phyloP scores from a whole-genome alignment of 2,329 filamentous ascomycete genomes.

The Colletotrichum lentis region DNA sequence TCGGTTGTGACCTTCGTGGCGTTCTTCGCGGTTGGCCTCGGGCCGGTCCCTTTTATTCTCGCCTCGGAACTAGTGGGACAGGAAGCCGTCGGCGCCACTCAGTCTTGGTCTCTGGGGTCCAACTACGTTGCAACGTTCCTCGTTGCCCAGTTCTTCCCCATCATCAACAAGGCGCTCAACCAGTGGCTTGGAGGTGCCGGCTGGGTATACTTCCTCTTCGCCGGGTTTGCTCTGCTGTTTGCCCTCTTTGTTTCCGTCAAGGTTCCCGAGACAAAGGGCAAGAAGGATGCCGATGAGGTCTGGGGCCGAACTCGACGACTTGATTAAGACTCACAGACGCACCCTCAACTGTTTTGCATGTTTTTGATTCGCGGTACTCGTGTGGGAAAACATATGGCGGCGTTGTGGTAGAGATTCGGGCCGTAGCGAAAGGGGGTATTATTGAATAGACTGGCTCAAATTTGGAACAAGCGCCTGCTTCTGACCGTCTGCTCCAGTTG shows the following conservation, averaged over 20 bases:
- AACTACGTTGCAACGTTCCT: conserved; percentile 93
- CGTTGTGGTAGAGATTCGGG: background rate
- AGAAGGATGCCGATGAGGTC: conserved; percentile 85
- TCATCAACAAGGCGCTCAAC: conserved; percentile 79
- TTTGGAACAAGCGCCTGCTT: conserved; percentile 51
- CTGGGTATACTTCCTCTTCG: conserved; percentile 92
- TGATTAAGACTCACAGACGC: conserved; percentile 50
- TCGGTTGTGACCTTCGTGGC: conserved; percentile 86
- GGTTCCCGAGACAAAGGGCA: conserved; percentile 90
- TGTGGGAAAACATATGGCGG: conserved; percentile 10
- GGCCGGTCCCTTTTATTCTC: conserved; percentile 93
- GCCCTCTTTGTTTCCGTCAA: conserved; percentile 75
- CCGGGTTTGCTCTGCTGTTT: conserved; percentile 73
- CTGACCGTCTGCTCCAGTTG: conserved; percentile 65
- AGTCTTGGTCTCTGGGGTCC: conserved; percentile 85
- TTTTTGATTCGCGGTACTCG: background rate
- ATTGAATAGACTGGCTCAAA: conserved; percentile 8
- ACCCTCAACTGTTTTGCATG: background rate
- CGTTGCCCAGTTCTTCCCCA: conserved; percentile 93
- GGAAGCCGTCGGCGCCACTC: conserved; percentile 89
- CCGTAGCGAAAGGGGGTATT: conserved; percentile 8
- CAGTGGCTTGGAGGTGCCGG: conserved; percentile 71
- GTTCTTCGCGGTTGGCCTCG: conserved; percentile 88
- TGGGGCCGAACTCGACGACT: conserved; percentile 74
- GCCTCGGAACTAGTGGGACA: conserved; percentile 89